Percentiles rank a stretch among this genome's conserved stretches.
These are phyloP conservation scores for Tuber borchii DNA, from an alignment of 495 filamentous ascomycete species.

Conservation along the genomic window DNA sequence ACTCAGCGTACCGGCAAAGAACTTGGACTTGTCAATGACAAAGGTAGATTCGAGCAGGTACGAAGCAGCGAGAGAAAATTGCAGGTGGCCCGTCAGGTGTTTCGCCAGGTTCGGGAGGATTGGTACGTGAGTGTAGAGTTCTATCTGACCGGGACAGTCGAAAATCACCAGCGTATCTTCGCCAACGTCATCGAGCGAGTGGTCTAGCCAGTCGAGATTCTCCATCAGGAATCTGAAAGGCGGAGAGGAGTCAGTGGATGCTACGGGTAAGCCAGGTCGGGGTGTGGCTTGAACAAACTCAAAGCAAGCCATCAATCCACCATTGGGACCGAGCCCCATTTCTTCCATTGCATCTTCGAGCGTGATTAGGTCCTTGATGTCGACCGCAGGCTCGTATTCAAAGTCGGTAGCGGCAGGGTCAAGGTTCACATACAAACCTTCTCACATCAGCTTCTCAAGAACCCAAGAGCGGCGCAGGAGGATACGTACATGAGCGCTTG, in stretches of 20 bases:
- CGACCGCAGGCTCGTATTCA: constrained; percentile 82
- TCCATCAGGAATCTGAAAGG: constrained; percentile 64
- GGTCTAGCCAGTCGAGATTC: constrained; percentile 90
- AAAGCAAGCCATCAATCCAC: constrained; percentile 95
- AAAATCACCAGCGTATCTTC: constrained; percentile 96
- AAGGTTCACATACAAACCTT: constrained; percentile 88
- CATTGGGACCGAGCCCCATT: constrained; percentile 85
- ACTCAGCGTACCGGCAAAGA: constrained; percentile 88
- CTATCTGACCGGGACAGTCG: constrained; percentile 98
- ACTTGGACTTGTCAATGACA: constrained; percentile 89
- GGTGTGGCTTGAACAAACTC: constrained; percentile 49
- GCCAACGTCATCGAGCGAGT: constrained; percentile 73
- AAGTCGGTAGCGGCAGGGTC: constrained; percentile 94
- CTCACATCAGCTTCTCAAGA: neutral
- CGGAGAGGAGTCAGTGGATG: constrained; percentile 7
- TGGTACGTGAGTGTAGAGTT: constrained; percentile 95
- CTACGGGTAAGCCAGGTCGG: neutral
- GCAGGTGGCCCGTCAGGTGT: constrained; percentile 70
- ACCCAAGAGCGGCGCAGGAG: neutral
- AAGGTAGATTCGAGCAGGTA: constrained; percentile 95
- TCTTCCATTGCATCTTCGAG: constrained; percentile 99
- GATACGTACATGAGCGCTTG: constrained; percentile 61
- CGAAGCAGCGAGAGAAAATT: constrained; percentile 86
- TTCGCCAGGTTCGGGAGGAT: constrained; percentile 78
- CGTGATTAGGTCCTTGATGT: constrained; percentile 93